These are phyloP conservation scores for Chiua sp. DNA, from an alignment of 1,284 basidiomycete species.

Conservation along the genomic window DNA sequence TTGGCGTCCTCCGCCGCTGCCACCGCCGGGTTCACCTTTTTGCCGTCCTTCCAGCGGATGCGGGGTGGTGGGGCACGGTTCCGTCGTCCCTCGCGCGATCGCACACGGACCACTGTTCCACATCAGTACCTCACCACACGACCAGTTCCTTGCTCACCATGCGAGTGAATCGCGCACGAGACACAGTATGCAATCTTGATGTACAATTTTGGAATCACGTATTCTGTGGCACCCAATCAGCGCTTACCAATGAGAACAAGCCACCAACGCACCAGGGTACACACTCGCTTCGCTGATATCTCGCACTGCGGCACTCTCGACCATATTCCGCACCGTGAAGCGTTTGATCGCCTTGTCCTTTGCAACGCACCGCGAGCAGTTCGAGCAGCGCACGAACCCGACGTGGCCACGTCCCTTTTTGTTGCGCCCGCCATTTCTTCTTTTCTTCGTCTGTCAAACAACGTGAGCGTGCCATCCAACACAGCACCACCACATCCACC, in stretches of 20 bases:
- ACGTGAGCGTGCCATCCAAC: slow-evolving; percentile 24
- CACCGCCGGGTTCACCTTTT: slow-evolving; percentile 91
- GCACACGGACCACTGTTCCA: slow-evolving; percentile 87
- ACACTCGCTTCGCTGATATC: slow-evolving; percentile 98
- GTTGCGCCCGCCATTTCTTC: slow-evolving; percentile 98
- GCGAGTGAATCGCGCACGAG: slow-evolving; percentile 99
- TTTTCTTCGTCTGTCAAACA: slow-evolving; percentile 88
- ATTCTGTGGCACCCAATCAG: slow-evolving; percentile 62
- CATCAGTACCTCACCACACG: neutral
- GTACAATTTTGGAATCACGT: slow-evolving; percentile 97
- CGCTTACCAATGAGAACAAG: too few species aligned
- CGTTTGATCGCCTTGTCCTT: slow-evolving; percentile 99
- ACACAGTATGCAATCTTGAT: slow-evolving; percentile 99
- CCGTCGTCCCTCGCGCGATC: slow-evolving; percentile 91
- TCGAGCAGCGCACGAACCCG: slow-evolving; percentile 94
- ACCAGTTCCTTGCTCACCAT: slow-evolving; percentile 56
- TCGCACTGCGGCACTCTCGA: slow-evolving; percentile 97
- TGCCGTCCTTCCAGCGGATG: slow-evolving; percentile 97
- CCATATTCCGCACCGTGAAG: slow-evolving; percentile 99
- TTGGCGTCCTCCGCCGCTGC: slow-evolving; percentile 73
- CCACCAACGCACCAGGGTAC: slow-evolving; percentile 78
- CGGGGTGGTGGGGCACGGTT: slow-evolving; percentile 97
- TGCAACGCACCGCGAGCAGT: slow-evolving; percentile 94
- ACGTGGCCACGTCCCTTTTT: slow-evolving; percentile 99
- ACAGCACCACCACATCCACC: slow-evolving; percentile 13